Evolutionary conservation across 352 stramenopile genomes (phyloP).

Genomic region (Globisporangium middletonii): DNA sequence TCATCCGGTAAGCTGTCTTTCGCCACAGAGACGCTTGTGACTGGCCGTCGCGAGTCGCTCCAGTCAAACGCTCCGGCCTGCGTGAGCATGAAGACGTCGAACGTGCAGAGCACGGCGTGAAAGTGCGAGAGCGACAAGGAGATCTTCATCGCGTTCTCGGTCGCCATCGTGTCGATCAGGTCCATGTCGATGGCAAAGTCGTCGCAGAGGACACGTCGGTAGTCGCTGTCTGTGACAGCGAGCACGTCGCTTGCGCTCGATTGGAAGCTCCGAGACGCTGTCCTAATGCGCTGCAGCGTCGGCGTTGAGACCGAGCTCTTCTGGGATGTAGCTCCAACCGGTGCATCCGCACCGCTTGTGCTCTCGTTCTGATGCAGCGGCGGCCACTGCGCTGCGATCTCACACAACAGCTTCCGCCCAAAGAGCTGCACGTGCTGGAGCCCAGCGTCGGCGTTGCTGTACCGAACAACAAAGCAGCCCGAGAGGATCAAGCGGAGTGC

Average conservation of each 20-base stretch:
- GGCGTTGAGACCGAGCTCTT: slow-evolving; percentile 12
- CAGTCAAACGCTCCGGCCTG: slow-evolving; percentile 12
- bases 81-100: slow-evolving; percentile 46
- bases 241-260: not conserved
- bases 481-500: slow-evolving; percentile 51
- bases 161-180: slow-evolving; percentile 37
- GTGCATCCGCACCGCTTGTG: not conserved
- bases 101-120: slow-evolving; percentile 53
- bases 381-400: slow-evolving; percentile 52
- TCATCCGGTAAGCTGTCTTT: not conserved
- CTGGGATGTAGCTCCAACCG: slow-evolving; percentile 10
- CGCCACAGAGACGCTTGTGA: not conserved
- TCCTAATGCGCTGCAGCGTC: not conserved
- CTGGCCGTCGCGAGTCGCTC: slow-evolving; percentile 1
- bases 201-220: slow-evolving; percentile 59
- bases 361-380: slow-evolving; percentile 13
- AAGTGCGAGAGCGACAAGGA: slow-evolving; percentile 61
- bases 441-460: slow-evolving; percentile 32
- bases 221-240: slow-evolving; percentile 14
- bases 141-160: slow-evolving; percentile 40
- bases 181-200: slow-evolving; percentile 72
- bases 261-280: not conserved
- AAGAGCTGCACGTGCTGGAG: slow-evolving; percentile 55
- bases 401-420: slow-evolving; percentile 64
- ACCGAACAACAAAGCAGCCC: slow-evolving; percentile 52